A percentile compares a stretch with the other conserved stretches of the same genome.
Conservation (phyloP, 176 grass and related monocot species). For the Microstegium vimineum region DNA sequence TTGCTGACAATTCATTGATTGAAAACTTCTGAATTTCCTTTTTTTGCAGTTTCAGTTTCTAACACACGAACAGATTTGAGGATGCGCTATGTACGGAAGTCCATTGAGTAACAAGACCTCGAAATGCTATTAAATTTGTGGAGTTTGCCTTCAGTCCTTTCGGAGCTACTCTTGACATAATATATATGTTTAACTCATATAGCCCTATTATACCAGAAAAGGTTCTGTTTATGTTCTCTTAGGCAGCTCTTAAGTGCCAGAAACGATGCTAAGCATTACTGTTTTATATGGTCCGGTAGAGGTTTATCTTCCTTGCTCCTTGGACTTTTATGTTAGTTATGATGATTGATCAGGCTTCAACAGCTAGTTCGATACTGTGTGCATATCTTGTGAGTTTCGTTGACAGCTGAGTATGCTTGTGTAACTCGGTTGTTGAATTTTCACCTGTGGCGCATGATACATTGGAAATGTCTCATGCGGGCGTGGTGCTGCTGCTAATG, state of each 20-base stretch:
- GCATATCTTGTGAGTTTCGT: neutral
- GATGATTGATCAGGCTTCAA: neutral
- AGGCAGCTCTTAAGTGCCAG: neutral
- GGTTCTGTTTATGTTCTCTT: too few species aligned
- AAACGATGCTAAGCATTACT: neutral
- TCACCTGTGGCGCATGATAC: neutral
- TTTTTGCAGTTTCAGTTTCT: conserved; percentile 3
- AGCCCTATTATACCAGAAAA: too few species aligned
- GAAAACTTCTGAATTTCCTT: neutral
- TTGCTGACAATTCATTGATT: neutral
- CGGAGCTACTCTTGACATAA: neutral
- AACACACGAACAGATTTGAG: neutral
- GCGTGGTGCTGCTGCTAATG: too few species aligned
- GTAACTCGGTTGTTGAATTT: neutral
- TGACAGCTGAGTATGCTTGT: neutral
- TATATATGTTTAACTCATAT: neutral
- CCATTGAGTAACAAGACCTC: neutral
- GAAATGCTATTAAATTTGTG: neutral
- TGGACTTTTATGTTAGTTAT: neutral
- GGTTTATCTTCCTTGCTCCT: neutral
- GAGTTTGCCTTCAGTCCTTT: neutral
- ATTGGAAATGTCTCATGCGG: neutral
- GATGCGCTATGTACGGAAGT: neutral
- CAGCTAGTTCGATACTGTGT: too few species aligned
- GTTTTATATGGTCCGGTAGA: neutral